These are phyloP conservation scores for Tetrapisispora pingtungensis DNA, from an alignment of 805 yeast genomes.

Conservation along the genomic window DNA sequence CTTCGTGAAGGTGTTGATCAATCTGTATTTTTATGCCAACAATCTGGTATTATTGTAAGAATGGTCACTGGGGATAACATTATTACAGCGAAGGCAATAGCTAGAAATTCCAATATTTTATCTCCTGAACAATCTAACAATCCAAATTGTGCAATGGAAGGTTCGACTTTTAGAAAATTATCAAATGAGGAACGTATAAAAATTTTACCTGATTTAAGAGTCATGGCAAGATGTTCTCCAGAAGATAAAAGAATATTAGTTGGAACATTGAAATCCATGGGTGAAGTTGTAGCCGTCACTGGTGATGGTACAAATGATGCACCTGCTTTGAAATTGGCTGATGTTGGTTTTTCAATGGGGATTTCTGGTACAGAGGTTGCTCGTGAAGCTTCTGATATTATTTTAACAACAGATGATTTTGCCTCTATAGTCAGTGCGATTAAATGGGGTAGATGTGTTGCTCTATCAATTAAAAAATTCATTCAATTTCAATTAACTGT, in stretches of 20 bases:
- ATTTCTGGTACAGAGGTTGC: constrained; percentile 98
- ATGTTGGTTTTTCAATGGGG: constrained; percentile 96
- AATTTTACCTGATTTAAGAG: constrained; percentile 66
- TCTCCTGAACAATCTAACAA: constrained; percentile 39
- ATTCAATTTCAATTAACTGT: constrained; percentile 96
- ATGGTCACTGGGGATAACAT: constrained; percentile 98
- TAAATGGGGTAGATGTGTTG: constrained; percentile 97
- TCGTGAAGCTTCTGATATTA: constrained; percentile 90
- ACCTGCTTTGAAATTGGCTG: constrained; percentile 93
- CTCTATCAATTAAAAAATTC: constrained; percentile 87
- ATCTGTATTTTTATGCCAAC: constrained; percentile 76
- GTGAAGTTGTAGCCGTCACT: constrained; percentile 97
- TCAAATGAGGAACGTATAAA: constrained; percentile 42
- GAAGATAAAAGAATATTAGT: constrained; percentile 88
- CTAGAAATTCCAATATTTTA: constrained; percentile 71
- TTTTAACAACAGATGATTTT: constrained; percentile 89
- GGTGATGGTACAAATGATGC: constrained; percentile 99
- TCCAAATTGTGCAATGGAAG: constrained; percentile 72
- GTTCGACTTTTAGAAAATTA: constrained; percentile 75
- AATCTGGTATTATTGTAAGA: constrained; percentile 88
- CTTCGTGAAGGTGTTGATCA: constrained; percentile 81
- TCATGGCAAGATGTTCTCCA: constrained; percentile 90
- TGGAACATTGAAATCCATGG: constrained; percentile 61
- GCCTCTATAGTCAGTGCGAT: constrained; percentile 92
- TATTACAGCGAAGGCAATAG: constrained; percentile 84